Evolutionary conservation across 371 early-diverging fungal genomes (phyloP), one percentile per base, ranked within the genome.

Genomic region (Mucor sp.): DNA sequence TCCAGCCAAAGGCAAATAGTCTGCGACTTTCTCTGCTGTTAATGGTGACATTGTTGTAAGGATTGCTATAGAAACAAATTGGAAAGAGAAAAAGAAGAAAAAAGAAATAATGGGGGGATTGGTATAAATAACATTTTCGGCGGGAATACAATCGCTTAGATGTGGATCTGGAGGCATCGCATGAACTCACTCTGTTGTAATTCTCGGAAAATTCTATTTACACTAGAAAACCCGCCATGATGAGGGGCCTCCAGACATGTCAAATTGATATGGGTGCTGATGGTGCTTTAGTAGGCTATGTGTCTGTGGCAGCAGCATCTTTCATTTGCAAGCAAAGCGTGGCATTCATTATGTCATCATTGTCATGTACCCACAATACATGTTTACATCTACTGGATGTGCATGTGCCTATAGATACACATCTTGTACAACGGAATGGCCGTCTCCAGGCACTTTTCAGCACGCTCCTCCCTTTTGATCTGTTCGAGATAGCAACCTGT

Each of bases 21-120:
- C 65, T n/a, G 74, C 68, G 27, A 74, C 74, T 9, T 67, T 70
- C 47, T 74, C 74, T 33, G 74, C 68, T 37, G 74, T 74, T 21
- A 62, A 50, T 33, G 50, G 53, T 53, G 53, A 53, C 53, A 53
- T 53, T 9, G 23, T 53, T 5, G 25, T 41, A 41, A 17, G 2
- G 17, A 17, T 53, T 53, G 53, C 27, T 53, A 27, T 53, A 6
- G 27, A 53, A 25, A 27, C 27, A 27, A 15, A 27, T 27, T 53
- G 14, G 6, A 9, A 15, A 9, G 27, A 27, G 27, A 11, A 27
- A 53, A 50, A 53, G 53, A 53, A 53, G 27, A 53, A 53, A 15
- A 53, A 27, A 53, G 53, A 53, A 53, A 53, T 0, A 53, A 23
- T 41, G 41, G 27, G 27, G 27, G 53, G 15, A 6, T 15, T 53